Conservation (phyloP, 805 yeast species). For the Candida manassasensis region DNA sequence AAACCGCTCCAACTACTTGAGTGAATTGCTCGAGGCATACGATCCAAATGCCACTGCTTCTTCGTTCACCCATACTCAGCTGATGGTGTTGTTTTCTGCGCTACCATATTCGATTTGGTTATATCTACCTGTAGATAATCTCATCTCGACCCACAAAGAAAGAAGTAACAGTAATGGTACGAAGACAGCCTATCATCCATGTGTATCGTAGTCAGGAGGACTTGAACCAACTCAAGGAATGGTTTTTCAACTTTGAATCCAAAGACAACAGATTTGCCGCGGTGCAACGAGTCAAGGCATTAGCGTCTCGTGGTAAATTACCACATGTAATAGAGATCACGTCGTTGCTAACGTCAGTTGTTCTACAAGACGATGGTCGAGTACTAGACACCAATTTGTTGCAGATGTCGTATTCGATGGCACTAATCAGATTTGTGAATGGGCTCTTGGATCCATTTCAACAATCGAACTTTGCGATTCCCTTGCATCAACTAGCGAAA, state of each 20-base stretch:
- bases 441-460: conserved; percentile 87
- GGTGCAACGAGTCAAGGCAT: conserved; percentile 47
- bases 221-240: conserved; percentile 38
- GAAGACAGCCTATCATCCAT: conserved; percentile 8
- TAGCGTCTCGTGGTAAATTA: conserved; percentile 54
- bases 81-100: too few species aligned
- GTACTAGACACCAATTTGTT: conserved; percentile 29
- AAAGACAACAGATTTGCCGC: conserved; percentile 40
- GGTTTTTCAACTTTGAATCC: conserved; percentile 45
- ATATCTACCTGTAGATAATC: neutral
- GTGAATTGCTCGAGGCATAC: too few species aligned
- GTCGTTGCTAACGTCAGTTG: conserved; percentile 49
- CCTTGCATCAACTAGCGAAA: conserved; percentile 70
- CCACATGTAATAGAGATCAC: conserved; percentile 76
- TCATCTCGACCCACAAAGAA: neutral
- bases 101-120: too few species aligned
- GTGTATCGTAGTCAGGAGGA: conserved; percentile 38
- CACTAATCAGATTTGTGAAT: conserved; percentile 81
- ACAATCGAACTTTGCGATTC: conserved; percentile 70
- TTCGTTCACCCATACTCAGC: too few species aligned
- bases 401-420: conserved; percentile 62
- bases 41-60: too few species aligned
- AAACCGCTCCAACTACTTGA: too few species aligned
- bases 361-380: conserved; percentile 19
- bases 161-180: neutral